These are phyloP conservation scores for Ustilaginoidea virens DNA, from an alignment of 2,329 filamentous ascomycete species.

Conservation along the genomic window DNA sequence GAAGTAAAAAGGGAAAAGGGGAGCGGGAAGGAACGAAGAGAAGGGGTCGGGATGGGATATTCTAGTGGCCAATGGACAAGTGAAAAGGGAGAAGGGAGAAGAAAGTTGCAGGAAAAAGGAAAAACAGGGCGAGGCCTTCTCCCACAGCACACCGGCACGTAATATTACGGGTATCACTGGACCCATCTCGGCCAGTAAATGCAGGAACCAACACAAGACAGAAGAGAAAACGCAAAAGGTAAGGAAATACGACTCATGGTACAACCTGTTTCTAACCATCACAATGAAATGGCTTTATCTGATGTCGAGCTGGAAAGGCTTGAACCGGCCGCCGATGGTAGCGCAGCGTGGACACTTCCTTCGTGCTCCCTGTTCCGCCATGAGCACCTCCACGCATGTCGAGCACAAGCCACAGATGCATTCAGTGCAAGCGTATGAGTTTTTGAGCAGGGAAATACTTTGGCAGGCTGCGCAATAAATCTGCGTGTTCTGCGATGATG, in stretches of 20 bases:
- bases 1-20: not conserved
- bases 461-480: slow-evolving; percentile 89
- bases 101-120: not conserved
- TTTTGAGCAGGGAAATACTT: slow-evolving; percentile 57
- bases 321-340: slow-evolving; percentile 65
- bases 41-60: no score
- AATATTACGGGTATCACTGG: no score
- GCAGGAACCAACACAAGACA: no score
- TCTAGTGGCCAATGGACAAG: not conserved
- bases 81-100: not conserved
- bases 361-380: slow-evolving; percentile 59
- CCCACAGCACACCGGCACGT: not conserved
- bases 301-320: slow-evolving; percentile 73
- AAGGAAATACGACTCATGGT: no score
- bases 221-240: no score
- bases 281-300: slow-evolving; percentile 5
- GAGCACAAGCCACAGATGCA: slow-evolving; percentile 89
- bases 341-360: slow-evolving; percentile 68
- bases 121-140: not conserved
- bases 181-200: no score
- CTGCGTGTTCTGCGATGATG: slow-evolving; percentile 59
- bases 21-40: not conserved
- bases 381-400: slow-evolving; percentile 69
- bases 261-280: slow-evolving; percentile 4
- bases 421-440: slow-evolving; percentile 88